Percentiles rank a stretch among this genome's conserved stretches.
Evolutionary conservation across 371 early-diverging fungal genomes (phyloP).

Genomic region (Mucor mucedo): DNA sequence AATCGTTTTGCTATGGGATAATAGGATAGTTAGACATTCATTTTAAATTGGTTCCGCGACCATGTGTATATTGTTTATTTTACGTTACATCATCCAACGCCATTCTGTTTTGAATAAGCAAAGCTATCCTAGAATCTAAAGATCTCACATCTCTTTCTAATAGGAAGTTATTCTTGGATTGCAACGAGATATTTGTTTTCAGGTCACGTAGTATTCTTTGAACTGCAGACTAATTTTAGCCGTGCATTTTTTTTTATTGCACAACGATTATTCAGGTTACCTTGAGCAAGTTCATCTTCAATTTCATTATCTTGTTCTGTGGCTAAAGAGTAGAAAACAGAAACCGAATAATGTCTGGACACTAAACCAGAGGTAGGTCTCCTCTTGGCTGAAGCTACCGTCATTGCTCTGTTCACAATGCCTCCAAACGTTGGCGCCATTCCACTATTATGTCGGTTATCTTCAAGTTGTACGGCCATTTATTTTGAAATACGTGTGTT

Average conservation of each 20-base stretch:
- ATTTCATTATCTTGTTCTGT: slow-evolving; percentile 94
- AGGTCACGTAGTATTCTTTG: slow-evolving; percentile 84
- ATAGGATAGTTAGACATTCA: neutral
- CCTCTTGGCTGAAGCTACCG: slow-evolving; percentile 48
- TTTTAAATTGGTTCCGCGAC: neutral
- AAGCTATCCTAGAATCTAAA: slow-evolving; percentile 89
- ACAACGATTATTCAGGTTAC: slow-evolving; percentile 19
- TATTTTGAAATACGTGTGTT: neutral
- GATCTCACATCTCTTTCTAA: slow-evolving; percentile 93
- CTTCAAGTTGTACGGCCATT: slow-evolving; percentile 2
- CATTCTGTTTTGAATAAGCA: slow-evolving; percentile 93
- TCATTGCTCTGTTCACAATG: slow-evolving; percentile 46
- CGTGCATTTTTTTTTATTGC: neutral
- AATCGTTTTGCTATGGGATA: slow-evolving; percentile 68
- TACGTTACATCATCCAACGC: slow-evolving; percentile 74
- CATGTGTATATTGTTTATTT: neutral
- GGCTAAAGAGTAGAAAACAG: slow-evolving; percentile 88
- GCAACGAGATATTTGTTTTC: slow-evolving; percentile 85
- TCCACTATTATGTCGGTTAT: slow-evolving; percentile 1
- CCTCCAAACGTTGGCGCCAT: neutral
- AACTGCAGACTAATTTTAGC: slow-evolving; percentile 45
- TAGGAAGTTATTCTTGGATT: slow-evolving; percentile 95
- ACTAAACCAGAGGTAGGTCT: slow-evolving; percentile 19
- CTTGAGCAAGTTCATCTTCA: slow-evolving; percentile 86
- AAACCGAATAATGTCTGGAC: slow-evolving; percentile 81